phyloP scores from a whole-genome alignment of 2,329 filamentous ascomycete species.

The Cladobotryum mycophilum region DNA sequence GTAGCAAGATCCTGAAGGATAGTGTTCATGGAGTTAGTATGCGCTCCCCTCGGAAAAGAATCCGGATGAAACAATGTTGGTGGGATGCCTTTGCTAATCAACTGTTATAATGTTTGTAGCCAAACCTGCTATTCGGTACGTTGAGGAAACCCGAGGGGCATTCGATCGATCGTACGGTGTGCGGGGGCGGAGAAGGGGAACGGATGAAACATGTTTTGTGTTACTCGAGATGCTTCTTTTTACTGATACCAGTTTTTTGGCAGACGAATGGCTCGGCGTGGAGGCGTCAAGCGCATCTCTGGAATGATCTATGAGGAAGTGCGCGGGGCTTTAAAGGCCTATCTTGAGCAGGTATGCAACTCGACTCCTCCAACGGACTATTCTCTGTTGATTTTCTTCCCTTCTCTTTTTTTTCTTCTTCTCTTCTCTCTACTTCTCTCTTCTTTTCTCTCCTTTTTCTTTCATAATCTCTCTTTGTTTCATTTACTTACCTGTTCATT shows the following conservation, averaged over 20 bases:
- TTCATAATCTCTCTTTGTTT: no score
- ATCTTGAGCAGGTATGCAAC: constrained; percentile 41
- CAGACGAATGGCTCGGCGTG: constrained; percentile 66
- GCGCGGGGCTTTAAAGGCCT: constrained; percentile 43
- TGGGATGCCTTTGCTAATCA: neutral
- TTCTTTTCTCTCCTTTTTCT: neutral
- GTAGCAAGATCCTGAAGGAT: constrained; percentile 44
- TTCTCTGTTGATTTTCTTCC: constrained; percentile 12
- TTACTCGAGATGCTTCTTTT: neutral
- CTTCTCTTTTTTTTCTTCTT: neutral
- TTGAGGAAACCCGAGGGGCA: neutral
- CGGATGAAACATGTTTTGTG: neutral
- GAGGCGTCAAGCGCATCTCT: constrained; percentile 70
- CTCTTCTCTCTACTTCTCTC: no score
- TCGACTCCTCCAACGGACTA: no score
- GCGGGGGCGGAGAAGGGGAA: neutral
- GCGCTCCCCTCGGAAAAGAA: constrained; percentile 18
- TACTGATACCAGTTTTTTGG: constrained; percentile 9
- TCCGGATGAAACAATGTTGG: neutral
- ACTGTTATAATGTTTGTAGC: constrained; percentile 33
- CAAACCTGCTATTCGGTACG: constrained; percentile 49
- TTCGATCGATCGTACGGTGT: no score
- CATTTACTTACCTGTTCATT: neutral
- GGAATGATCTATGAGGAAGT: constrained; percentile 57
- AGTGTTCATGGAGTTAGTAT: constrained; percentile 45